Evolutionary conservation across 495 filamentous ascomycete species (phyloP), one percentile per base, ranked within the genome.

Genomic region (Chaetomidium leptoderma): DNA sequence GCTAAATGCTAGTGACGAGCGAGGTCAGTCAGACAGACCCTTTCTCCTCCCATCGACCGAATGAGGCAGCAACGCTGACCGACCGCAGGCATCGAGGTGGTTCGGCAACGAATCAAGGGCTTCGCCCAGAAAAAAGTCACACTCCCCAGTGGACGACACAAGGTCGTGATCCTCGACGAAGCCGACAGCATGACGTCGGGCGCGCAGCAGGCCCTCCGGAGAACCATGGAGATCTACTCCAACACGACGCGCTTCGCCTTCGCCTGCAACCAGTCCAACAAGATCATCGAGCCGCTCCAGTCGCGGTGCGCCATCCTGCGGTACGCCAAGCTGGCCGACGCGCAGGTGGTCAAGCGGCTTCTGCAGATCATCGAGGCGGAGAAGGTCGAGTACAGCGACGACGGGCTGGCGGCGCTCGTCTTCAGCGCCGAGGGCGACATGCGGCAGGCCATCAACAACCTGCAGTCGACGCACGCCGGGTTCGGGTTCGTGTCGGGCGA

Each of bases 91-190:
- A 99, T 99, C 73, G 93, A 99, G 67, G 93, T 99, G 23, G 93
- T 99, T 32, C 86, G 93, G n/a, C 96, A 96, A 64, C 83, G 95
- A 43, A 99, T 99, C 72, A 99, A 99, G 73, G 91, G 90, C 40
- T 99, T 99, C 69, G 93, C 93, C 2, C 93, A 99, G 72, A 99
- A 99, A 74, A 99, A 99, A 73, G 93, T 99, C 60, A 99, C 92
- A 0, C 78, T 99, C 17, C 93, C 93, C 1, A 76, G 81, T 2
- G 93, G 93, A 24, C 82, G 91, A 44, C 93, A 99, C 66, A 99
- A 99, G 74, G 72, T 99, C 24, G 89, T 99, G 13, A 97, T 99
- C 59, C 86, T 99, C 24, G 93, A 99, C 70, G 93, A 99, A 76
- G 93, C 95, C 24, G 93, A 99, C 72, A 88, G 85, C 72, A 99